Conservation (phyloP, 2,329 filamentous ascomycete species). For the Colletotrichum echinochloae region DNA sequence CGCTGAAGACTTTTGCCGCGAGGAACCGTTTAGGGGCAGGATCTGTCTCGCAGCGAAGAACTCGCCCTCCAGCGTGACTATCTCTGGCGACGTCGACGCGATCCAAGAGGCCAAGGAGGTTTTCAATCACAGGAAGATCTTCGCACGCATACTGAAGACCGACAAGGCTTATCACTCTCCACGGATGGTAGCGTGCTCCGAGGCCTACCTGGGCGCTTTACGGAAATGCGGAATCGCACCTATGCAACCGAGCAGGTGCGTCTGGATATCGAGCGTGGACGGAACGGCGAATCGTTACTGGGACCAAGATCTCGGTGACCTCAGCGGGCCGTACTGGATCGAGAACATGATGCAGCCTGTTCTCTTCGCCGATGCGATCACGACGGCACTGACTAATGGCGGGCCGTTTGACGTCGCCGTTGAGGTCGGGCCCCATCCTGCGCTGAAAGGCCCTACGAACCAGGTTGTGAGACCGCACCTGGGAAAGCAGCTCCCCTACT, state of each 20-base stretch:
- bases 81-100: constrained; percentile 50
- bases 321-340: constrained; percentile 20
- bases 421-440: constrained; percentile 25
- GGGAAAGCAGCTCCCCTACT: constrained; percentile 15
- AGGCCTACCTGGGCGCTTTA: constrained; percentile 42
- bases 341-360: constrained; percentile 23
- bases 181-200: constrained; percentile 42
- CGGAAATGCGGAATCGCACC: neutral
- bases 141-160: constrained; percentile 37
- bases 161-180: constrained; percentile 42
- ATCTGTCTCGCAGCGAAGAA: constrained; percentile 59
- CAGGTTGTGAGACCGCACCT: constrained; percentile 18
- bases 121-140: constrained; percentile 35
- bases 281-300: neutral
- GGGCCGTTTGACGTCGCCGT: constrained; percentile 41
- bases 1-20: constrained; percentile 46
- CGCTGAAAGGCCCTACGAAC: constrained; percentile 11
- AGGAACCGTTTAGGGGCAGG: constrained; percentile 35
- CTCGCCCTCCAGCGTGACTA: constrained; percentile 63
- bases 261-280: constrained; percentile 4
- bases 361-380: constrained; percentile 10
- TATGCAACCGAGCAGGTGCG: neutral
- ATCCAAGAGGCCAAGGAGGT: constrained; percentile 47
- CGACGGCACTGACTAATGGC: constrained; percentile 9
- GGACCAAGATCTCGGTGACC: neutral